phyloP scores from a whole-genome alignment of 306 rosid species.

The Glycine latifolia region DNA sequence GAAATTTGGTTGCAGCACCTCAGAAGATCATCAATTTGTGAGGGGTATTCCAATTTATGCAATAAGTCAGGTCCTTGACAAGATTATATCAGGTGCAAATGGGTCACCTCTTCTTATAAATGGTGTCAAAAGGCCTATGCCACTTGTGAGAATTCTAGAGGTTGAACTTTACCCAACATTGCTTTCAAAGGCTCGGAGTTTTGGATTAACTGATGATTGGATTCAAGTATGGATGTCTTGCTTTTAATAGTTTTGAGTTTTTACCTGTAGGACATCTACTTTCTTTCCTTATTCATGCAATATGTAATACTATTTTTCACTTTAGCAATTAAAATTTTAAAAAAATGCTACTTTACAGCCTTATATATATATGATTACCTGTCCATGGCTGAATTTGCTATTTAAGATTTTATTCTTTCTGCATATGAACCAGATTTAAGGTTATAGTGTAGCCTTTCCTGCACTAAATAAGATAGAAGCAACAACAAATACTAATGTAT shows the following conservation, averaged over 20 bases:
- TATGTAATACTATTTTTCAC: conserved; percentile 3
- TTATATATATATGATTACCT: conserved; percentile 11
- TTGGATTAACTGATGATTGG: conserved; percentile 89
- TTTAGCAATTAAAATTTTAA: neutral
- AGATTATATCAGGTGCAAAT: conserved; percentile 75
- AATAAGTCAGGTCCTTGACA: conserved; percentile 88
- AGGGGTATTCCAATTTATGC: conserved; percentile 92
- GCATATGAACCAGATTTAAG: neutral
- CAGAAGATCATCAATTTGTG: conserved; percentile 97
- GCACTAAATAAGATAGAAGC: no score
- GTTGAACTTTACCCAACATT: conserved; percentile 94
- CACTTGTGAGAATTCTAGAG: conserved; percentile 86
- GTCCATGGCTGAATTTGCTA: conserved; percentile 2
- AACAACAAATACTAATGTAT: no score
- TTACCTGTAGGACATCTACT: conserved; percentile 9
- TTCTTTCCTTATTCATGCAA: conserved; percentile 25
- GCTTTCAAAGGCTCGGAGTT: conserved; percentile 97
- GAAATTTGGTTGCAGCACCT: conserved; percentile 75
- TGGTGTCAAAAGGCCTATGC: conserved; percentile 91
- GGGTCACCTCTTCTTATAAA: conserved; percentile 88
- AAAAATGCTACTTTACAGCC: neutral
- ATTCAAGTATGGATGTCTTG: conserved; percentile 69
- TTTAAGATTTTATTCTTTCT: conserved; percentile 19
- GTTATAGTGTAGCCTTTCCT: no score
- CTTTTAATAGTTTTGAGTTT: conserved; percentile 24